Base-by-base conservation (phyloP, 208 protist genomes). In the Crithidia mellificae region DNA sequence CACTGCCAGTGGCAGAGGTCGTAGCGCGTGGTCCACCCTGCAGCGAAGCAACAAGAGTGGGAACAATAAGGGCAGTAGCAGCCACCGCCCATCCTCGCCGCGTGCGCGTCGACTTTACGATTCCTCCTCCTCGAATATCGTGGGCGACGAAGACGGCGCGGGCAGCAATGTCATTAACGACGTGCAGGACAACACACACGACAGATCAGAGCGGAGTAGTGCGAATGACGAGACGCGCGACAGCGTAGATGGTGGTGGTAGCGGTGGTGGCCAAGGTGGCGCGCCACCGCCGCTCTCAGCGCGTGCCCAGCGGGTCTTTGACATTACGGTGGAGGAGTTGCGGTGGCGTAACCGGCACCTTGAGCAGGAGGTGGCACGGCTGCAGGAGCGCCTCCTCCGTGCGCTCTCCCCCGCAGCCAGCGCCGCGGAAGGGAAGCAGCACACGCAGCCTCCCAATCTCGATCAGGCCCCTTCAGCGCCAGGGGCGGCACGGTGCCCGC, bases 261-360 rank as follows among this genome's bases (percentile, higher is more conserved):
- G 43, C 6, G 14, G 43, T 49, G 43, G 19, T 22, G 43, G 34
- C 4, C 1, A 52, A 9, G n/a, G n/a, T n/a, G n/a, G n/a, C n/a
- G n/a, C n/a, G n/a, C n/a, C n/a, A n/a, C n/a, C 34, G 30, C 32
- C 22, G 50, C 55, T 17, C 6, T 36, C 29, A 15, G 52, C 32
- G 27, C 19, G 32, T 17, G 0, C 32, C 5, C 17, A 50, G 30
- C 63, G 68, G 1, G 46, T 82, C 17, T 66, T 65, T 17, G 55
- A 67, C 27, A 77, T 77, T 57, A 61, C 71, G 25, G 49, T 93
- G 54, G 80, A 81, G 32, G 79, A 85, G 54, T 71, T 93, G 22
- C 76, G 77, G n/a, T 76, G 72, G 52, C 76, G 76, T 17, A 93
- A 88, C 62, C 64, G 34, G 3, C 55, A 73, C 20, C 63, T 88